A percentile compares a stretch with the other conserved stretches of the same genome.
These are phyloP conservation scores for Diaporthe vaccinii DNA, from an alignment of 2,329 filamentous ascomycete genomes.

Conservation along the genomic window DNA sequence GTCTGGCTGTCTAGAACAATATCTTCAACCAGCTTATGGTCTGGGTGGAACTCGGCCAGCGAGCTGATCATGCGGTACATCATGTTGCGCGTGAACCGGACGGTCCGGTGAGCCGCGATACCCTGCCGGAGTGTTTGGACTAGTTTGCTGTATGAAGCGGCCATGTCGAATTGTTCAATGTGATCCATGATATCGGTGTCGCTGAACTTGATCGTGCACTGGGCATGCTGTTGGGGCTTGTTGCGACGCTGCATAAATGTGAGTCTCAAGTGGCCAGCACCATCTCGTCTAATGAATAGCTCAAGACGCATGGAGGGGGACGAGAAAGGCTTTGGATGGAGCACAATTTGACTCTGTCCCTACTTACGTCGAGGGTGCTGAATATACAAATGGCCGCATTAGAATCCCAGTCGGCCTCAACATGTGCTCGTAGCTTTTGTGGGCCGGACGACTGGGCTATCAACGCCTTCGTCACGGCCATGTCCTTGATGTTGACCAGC, in stretches of 20 bases:
- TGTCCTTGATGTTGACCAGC: conserved; percentile 77
- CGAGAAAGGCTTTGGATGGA: too few species aligned
- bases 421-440: conserved; percentile 70
- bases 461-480: conserved; percentile 69
- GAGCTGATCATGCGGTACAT: conserved; percentile 78
- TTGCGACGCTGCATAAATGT: conserved; percentile 43
- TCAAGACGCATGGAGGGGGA: background rate
- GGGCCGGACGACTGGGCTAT: conserved; percentile 68
- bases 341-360: fast-evolving
- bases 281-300: background rate
- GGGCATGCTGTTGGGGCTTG: conserved; percentile 76
- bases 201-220: conserved; percentile 67
- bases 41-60: conserved; percentile 67
- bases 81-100: conserved; percentile 79
- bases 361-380: conserved; percentile 64
- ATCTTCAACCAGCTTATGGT: conserved; percentile 70
- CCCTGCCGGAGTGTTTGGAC: conserved; percentile 70
- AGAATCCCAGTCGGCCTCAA: conserved; percentile 68
- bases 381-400: conserved; percentile 74
- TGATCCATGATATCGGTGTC: background rate
- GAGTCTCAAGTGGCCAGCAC: background rate
- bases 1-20: conserved; percentile 65
- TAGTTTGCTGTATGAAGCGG: conserved; percentile 69
- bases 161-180: conserved; percentile 8
- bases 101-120: conserved; percentile 74